Base-by-base conservation (phyloP, 1,284 basidiomycete species). In the Microbotryum intermedium region DNA sequence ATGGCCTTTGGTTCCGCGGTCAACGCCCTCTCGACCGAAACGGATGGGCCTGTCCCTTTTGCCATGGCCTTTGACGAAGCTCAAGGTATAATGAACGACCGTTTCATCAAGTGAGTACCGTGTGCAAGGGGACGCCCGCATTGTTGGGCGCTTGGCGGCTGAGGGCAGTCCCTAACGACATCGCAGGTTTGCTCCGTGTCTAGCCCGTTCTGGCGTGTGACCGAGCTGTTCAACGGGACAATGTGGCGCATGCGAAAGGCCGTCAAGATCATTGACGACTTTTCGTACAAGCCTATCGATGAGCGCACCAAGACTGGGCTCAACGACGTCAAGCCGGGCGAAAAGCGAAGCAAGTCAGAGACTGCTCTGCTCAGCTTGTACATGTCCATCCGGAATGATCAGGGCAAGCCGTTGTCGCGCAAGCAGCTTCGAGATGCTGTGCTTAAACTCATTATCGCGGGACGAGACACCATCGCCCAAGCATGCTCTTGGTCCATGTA, bases 381-480 rank as follows among this genome's bases (percentile, higher is more conserved):
- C 28, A 34, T 57, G 34, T 52, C n/a, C 18, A n/a, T 57, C 16
- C 23, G 26, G 23, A 18, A 52, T 43, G 55, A 52, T n/a, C 34
- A 57, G 7, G 55, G 50, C 34, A 23, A 29, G n/a, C 23, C 29
- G 9, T 26, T 47, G 16, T 56, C 54, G 21, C 20, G 47, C 16
- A 49, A 50, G 28, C 20, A 20, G 30, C 4, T 56, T 21, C 20
- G 62, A 20, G 61, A 67, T 26, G 50, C 61, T 2, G 44, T 61
- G 5, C 50, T 68, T 43, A 60, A 65, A 48, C 63, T 67, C 21
- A 62, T 67, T 50, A 63, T 67, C 46, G 59, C 59, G n/a, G 65
- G 62, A 1, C 51, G 64, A 34, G 61, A 45, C 30, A 50, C 48
- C 9, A 29, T 42, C 0, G 46, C 45, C 6, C 29, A n/a, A 30